Evolutionary conservation across 179 eudicot species (phyloP).

Genomic region (Amaranthus tricolor): DNA sequence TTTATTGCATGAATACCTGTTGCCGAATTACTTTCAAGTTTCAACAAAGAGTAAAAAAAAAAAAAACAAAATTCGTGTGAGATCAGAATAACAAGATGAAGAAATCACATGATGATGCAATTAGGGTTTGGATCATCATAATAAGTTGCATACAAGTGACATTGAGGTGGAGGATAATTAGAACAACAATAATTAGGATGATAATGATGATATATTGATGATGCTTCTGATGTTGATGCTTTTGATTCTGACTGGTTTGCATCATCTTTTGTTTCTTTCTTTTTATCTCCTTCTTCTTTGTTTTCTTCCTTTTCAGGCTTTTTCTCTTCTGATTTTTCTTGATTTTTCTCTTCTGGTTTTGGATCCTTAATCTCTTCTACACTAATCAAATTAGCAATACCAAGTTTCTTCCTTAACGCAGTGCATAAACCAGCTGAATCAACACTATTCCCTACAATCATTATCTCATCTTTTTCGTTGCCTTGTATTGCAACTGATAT

Average conservation of each 20-base stretch:
- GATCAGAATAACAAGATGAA: not conserved
- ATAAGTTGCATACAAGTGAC: slow-evolving; percentile 16
- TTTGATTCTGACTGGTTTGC: slow-evolving; percentile 7
- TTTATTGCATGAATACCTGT: not conserved
- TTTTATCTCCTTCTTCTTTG: slow-evolving; percentile 3
- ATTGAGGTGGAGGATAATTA: slow-evolving; percentile 25
- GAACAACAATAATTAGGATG: slow-evolving; percentile 15
- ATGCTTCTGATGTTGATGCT: not conserved
- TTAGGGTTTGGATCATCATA: slow-evolving; percentile 8
- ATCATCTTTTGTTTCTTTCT: not conserved
- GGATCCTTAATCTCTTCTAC: slow-evolving; percentile 37
- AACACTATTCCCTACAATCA: slow-evolving; percentile 28
- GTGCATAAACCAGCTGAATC: slow-evolving; percentile 31
- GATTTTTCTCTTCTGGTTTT: slow-evolving; percentile 4
- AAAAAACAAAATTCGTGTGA: not conserved
- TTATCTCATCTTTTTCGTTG: slow-evolving; percentile 29
- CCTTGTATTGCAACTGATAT: slow-evolving; percentile 39
- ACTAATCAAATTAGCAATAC: slow-evolving; percentile 20
- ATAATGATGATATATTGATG: slow-evolving; percentile 11
- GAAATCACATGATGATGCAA: slow-evolving; percentile 25
- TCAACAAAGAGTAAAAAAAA: no score
- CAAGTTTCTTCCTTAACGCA: slow-evolving; percentile 29
- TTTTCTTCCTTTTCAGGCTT: slow-evolving; percentile 8
- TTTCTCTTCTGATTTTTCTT: slow-evolving; percentile 12
- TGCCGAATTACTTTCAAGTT: not conserved